Base-by-base conservation (phyloP, 768 basidiomycete species). In the Rhodotorula paludigena region DNA sequence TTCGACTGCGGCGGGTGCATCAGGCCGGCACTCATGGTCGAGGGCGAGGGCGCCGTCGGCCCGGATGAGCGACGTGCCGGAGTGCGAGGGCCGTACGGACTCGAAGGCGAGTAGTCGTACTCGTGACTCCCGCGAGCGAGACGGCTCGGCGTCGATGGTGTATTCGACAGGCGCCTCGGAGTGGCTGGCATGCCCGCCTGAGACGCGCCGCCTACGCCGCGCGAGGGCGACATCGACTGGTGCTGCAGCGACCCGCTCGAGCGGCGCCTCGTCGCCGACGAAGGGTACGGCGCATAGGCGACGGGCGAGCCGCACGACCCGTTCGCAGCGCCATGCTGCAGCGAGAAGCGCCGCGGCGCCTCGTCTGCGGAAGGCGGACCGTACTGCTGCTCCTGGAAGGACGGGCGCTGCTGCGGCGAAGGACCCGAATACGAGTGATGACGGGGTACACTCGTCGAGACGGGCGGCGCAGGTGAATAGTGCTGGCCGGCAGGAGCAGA, bases 351-450 rank as follows among this genome's bases (percentile, higher is more conserved):
- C 10, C 57, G 57, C 1, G 7, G 15, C n/a, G 25, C 35, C 16
- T 59, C 35, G 25, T 38, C 12, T n/a, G n/a, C n/a, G n/a, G n/a
- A n/a, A n/a, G n/a, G n/a, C n/a, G n/a, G n/a, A n/a, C n/a, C n/a
- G 21, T 36, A 16, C 20, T 38, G 23, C 35, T 18, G 45, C 57
- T n/a, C 10, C 53, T 25, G 25, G 38, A 28, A 36, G 25, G 8
- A 10, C 38, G 16, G 25, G 5, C 3, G 18, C 38, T 30, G 54
- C 38, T 55, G 14, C n/a, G 54, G 39, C 54, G 38, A n/a, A 10
- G 39, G 4, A 20, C 57, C 57, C 21, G 57, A 59, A 35, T n/a
- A 59, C 15, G 57, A 49, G 47, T 49, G 36, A 16, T 59, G 57
- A 15, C 57, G 45, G 3, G n/a, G 21, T 23, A 10, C 33, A 7